Evolutionary conservation across 2,329 filamentous ascomycete genomes (phyloP).

Genomic region (Trichoderma breve): DNA sequence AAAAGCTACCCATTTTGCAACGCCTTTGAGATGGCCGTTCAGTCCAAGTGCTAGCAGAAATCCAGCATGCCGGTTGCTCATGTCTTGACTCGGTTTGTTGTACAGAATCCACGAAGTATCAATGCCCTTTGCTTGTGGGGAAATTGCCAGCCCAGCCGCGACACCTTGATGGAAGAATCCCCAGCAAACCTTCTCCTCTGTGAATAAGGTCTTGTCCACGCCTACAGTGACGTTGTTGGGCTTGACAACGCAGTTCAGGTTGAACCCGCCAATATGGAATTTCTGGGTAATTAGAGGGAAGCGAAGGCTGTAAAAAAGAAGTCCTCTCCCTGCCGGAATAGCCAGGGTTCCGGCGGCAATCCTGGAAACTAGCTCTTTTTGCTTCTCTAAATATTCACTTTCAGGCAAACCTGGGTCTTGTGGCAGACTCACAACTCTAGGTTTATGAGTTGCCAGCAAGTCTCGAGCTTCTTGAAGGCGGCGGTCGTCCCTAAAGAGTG

Average conservation of each 20-base stretch:
- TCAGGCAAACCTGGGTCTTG: constrained; percentile 78
- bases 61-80: constrained; percentile 94
- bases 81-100: constrained; percentile 83
- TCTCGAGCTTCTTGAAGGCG: constrained; percentile 82
- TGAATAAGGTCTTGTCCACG: constrained; percentile 83
- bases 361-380: constrained; percentile 85
- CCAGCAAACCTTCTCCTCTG: constrained; percentile 97
- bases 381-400: constrained; percentile 82
- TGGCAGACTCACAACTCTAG: constrained; percentile 74
- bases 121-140: constrained; percentile 84
- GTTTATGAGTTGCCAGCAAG: constrained; percentile 80
- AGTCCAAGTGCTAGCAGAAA: constrained; percentile 87
- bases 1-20: constrained; percentile 98
- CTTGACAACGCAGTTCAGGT: constrained; percentile 85
- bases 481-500: constrained; percentile 89
- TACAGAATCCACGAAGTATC: constrained; percentile 99
- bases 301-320: constrained; percentile 84
- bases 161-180: constrained; percentile 97
- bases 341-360: constrained; percentile 85
- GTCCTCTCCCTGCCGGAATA: constrained; percentile 79
- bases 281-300: constrained; percentile 90
- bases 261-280: constrained; percentile 86
- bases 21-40: constrained; percentile 88
- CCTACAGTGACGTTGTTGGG: constrained; percentile 89
- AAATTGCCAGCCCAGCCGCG: constrained; percentile 88